Evolutionary conservation across 2,329 filamentous ascomycete species (phyloP).

Genomic region (Didymosphaeria variabile): DNA sequence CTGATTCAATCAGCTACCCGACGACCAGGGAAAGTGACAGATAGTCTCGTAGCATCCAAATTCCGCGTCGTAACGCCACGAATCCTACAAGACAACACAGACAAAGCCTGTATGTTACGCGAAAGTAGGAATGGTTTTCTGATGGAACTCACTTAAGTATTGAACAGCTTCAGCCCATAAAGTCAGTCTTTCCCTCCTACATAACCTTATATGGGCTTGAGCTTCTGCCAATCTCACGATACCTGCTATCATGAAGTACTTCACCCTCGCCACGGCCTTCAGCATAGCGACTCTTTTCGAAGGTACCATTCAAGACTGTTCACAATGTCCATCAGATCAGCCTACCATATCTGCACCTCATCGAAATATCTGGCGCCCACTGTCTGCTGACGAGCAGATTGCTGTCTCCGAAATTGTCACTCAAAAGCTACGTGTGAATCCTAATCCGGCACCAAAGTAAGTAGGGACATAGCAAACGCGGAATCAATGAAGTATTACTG

Average conservation of each 20-base stretch:
- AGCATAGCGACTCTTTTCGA: constrained; percentile 6
- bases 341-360: constrained; percentile 13
- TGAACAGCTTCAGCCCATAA: background rate
- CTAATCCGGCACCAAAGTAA: constrained; percentile 13
- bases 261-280: background rate
- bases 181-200: background rate
- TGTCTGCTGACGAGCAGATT: constrained; percentile 14
- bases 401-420: constrained; percentile 8
- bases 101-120: background rate
- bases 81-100: background rate
- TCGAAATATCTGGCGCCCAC: constrained; percentile 17
- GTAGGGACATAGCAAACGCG: background rate
- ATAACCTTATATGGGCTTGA: too few relatives aligned
- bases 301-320: background rate
- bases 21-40: background rate
- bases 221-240: background rate
- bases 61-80: constrained; percentile 3
- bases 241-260: constrained; percentile 8
- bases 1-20: background rate
- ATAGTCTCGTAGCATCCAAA: background rate
- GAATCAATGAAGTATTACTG: background rate
- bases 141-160: background rate
- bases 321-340: constrained; percentile 12
- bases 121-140: background rate
- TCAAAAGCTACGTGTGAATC: constrained; percentile 13